Conservation (phyloP, 1,139 yeast genomes). For the Trichomonascaceae sp. region DNA sequence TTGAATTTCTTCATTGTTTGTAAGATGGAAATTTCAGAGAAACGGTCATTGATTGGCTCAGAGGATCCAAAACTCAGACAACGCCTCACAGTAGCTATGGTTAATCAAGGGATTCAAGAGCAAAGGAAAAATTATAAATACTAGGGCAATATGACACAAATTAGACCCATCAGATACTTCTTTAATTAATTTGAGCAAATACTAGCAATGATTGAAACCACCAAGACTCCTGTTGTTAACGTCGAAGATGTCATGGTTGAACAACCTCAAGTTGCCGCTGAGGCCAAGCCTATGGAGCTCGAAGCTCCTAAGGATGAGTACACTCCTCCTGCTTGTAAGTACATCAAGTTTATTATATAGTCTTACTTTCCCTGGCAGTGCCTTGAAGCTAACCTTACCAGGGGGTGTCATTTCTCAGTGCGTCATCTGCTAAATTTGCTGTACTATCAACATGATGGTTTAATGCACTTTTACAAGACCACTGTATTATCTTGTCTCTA, state of each 20-base stretch:
- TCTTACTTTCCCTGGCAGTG: no score
- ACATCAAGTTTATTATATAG: background rate
- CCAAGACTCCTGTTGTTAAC: background rate
- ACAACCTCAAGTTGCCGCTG: conserved; percentile 4
- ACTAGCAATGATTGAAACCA: background rate
- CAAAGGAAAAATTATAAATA: background rate
- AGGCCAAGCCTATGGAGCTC: conserved; percentile 13
- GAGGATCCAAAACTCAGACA: background rate
- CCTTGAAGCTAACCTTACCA: background rate
- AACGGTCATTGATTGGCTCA: background rate
- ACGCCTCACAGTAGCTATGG: background rate
- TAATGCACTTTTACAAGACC: background rate
- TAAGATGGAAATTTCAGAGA: background rate
- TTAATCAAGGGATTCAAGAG: background rate
- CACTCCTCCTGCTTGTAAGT: conserved; percentile 11
- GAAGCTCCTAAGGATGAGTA: conserved; percentile 16
- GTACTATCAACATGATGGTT: background rate
- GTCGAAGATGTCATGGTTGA: background rate
- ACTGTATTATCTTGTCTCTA: background rate
- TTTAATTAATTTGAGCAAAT: background rate
- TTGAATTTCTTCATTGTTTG: background rate
- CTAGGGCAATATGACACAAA: background rate
- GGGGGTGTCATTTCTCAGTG: conserved; percentile 1
- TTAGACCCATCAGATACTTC: background rate
- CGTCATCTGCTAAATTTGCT: conserved; percentile 7